Conservation (phyloP, 352 stramenopile genomes). For the Phytopythium ostracodes region DNA sequence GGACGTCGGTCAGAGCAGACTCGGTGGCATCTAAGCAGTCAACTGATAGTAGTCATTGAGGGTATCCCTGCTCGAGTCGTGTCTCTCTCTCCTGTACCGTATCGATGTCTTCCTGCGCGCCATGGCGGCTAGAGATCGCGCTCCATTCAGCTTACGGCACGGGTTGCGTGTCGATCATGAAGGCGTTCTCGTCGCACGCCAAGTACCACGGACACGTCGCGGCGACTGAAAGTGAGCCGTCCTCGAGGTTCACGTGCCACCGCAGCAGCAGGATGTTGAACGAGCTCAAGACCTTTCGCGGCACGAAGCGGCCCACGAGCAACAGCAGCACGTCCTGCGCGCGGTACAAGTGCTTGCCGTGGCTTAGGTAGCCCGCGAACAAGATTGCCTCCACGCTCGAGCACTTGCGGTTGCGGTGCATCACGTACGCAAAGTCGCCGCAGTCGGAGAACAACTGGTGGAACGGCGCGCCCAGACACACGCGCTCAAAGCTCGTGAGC, state of each 20-base stretch:
- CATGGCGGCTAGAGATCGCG: too few species aligned
- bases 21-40: neutral
- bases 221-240: conserved; percentile 11
- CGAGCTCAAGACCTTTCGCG: conserved; percentile 16
- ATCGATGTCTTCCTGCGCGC: neutral
- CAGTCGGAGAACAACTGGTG: conserved; percentile 16
- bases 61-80: neutral
- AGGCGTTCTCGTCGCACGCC: conserved; percentile 11
- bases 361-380: conserved; percentile 14
- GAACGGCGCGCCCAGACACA: conserved; percentile 15
- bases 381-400: conserved; percentile 13
- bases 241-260: conserved; percentile 19
- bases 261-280: conserved; percentile 24
- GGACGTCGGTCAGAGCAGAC: neutral
- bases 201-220: conserved; percentile 20
- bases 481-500: conserved; percentile 17
- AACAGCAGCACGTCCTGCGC: conserved; percentile 14
- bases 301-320: conserved; percentile 14
- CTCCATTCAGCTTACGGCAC: neutral
- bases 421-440: conserved; percentile 17
- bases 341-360: conserved; percentile 17
- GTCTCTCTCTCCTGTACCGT: neutral
- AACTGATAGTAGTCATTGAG: neutral
- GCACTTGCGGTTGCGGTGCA: conserved; percentile 6
- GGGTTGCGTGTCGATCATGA: neutral